Evolutionary conservation across 331 rosid genomes (phyloP).

Genomic region (Malus hybrid): DNA sequence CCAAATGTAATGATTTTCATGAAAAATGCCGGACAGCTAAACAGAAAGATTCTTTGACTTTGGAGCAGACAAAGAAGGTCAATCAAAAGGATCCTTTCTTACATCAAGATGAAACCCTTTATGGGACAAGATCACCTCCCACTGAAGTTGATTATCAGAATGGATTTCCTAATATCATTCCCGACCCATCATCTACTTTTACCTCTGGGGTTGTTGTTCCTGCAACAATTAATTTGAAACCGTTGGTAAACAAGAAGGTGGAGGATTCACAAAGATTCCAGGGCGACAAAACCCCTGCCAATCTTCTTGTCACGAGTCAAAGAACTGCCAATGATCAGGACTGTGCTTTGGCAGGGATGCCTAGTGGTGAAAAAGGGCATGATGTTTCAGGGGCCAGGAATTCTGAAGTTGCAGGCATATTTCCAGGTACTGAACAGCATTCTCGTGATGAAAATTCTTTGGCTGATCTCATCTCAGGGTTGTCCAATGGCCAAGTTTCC

Average conservation of each 20-base stretch:
- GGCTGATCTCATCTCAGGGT: conserved; percentile 27
- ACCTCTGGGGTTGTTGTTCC: conserved; percentile 24
- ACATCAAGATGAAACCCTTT: conserved; percentile 26
- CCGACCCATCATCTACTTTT: conserved; percentile 20
- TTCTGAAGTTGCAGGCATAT: conserved; percentile 23
- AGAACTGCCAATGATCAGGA: conserved; percentile 16
- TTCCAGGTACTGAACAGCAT: conserved; percentile 22
- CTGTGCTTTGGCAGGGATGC: conserved; percentile 25
- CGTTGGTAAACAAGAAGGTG: conserved; percentile 7
- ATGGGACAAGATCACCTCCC: conserved; percentile 27
- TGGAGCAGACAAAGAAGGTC: conserved; percentile 14
- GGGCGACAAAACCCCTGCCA: conserved; percentile 18
- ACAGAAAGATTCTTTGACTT: conserved; percentile 16
- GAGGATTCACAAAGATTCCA: conserved; percentile 17
- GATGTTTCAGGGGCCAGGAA: conserved; percentile 21
- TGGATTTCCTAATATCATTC: conserved; percentile 19
- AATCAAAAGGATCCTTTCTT: conserved; percentile 19
- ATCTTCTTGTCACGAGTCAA: conserved; percentile 24
- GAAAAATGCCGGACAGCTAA: conserved; percentile 16
- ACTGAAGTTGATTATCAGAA: conserved; percentile 18
- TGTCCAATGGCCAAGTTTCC: conserved; percentile 22
- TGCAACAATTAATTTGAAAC: conserved; percentile 5
- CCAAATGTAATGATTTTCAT: conserved; percentile 15
- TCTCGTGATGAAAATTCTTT: conserved; percentile 13
- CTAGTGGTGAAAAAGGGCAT: conserved; percentile 22